Conservation (phyloP, 2,329 filamentous ascomycete species). For the Calonectria leucothoes region DNA sequence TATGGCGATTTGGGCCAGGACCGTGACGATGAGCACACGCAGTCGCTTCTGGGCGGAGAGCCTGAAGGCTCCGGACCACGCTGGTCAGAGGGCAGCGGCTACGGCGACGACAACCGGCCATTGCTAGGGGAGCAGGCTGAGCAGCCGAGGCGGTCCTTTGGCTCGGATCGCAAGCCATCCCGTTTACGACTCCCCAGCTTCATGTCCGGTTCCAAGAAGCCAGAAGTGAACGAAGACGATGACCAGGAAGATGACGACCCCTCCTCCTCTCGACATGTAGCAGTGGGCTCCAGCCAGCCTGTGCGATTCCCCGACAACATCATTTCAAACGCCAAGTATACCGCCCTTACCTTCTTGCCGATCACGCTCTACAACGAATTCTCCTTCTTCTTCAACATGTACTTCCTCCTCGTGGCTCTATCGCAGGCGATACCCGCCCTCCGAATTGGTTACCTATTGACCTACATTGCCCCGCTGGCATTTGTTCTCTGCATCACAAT, state of each 20-base stretch:
- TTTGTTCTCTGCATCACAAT: constrained; percentile 94
- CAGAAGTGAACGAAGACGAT: constrained; percentile 55
- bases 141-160: constrained; percentile 43
- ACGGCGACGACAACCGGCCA: constrained; percentile 77
- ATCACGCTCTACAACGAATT: constrained; percentile 98
- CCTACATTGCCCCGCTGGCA: constrained; percentile 90
- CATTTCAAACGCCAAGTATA: constrained; percentile 98
- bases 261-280: constrained; percentile 78
- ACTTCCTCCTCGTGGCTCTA: constrained; percentile 93
- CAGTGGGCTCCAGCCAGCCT: constrained; percentile 79
- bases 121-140: constrained; percentile 64
- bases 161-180: constrained; percentile 52
- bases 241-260: constrained; percentile 70
- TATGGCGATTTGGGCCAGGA: constrained; percentile 71
- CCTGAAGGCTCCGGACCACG: constrained; percentile 65
- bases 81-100: constrained; percentile 70
- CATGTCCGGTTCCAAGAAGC: constrained; percentile 59
- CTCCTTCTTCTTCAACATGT: constrained; percentile 99
- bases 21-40: constrained; percentile 73
- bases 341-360: constrained; percentile 91
- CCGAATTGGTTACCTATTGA: constrained; percentile 93
- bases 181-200: constrained; percentile 76
- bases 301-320: constrained; percentile 88
- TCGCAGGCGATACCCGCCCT: constrained; percentile 92
- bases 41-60: constrained; percentile 75